phyloP scores from a whole-genome alignment of 2,329 filamentous ascomycete genomes.

The Thelonectria blattea region DNA sequence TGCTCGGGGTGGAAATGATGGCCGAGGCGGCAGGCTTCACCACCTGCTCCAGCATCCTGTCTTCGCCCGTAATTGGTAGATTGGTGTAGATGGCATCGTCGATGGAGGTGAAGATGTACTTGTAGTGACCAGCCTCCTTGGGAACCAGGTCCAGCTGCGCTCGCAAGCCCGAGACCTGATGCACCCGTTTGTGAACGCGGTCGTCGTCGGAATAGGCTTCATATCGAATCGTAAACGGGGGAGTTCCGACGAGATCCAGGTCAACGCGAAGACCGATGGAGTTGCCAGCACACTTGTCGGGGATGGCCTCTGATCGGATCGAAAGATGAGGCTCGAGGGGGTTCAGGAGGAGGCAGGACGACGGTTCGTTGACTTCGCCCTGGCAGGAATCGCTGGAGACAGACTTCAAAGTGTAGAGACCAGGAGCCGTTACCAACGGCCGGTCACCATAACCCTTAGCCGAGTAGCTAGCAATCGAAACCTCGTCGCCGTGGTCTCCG shows the following conservation, averaged over 20 bases:
- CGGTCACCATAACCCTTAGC: constrained; percentile 68
- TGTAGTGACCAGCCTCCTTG: constrained; percentile 80
- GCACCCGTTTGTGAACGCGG: constrained; percentile 58
- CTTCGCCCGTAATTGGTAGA: constrained; percentile 65
- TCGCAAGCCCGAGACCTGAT: constrained; percentile 72
- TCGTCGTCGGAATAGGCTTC: constrained; percentile 67
- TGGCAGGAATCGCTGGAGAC: constrained; percentile 81
- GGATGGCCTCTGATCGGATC: constrained; percentile 79
- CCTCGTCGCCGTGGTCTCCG: constrained; percentile 70
- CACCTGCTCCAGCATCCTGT: constrained; percentile 78
- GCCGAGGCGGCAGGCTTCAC: constrained; percentile 93
- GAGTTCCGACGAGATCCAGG: constrained; percentile 88
- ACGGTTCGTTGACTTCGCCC: constrained; percentile 90
- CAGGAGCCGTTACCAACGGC: constrained; percentile 75
- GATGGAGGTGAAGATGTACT: constrained; percentile 82
- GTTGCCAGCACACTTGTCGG: constrained; percentile 93
- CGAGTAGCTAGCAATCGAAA: constrained; percentile 62
- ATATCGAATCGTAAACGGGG: constrained; percentile 86
- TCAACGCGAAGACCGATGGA: constrained; percentile 90
- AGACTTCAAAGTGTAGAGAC: constrained; percentile 84
- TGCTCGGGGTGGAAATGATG: constrained; percentile 63
- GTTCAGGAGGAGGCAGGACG: constrained; percentile 91
- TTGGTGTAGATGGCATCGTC: constrained; percentile 81
- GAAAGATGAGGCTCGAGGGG: constrained; percentile 83
- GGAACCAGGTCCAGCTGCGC: constrained; percentile 87